A percentile compares a stretch with the other conserved stretches of the same genome.
Evolutionary conservation across 306 rosid genomes (phyloP).

Genomic region (Mucuna pruriens): DNA sequence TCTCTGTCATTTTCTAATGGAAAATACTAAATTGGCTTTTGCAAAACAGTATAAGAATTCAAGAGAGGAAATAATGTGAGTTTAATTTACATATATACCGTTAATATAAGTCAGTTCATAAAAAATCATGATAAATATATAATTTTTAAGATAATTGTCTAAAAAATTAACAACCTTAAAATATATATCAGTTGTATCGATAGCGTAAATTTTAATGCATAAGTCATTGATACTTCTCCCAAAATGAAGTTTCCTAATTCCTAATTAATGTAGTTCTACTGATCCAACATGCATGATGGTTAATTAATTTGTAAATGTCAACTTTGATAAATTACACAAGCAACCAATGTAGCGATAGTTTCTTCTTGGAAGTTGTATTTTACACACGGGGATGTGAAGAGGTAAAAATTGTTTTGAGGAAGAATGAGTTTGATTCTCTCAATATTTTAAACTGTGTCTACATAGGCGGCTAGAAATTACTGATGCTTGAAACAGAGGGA

Average conservation of each 20-base stretch:
- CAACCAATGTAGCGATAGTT: not conserved
- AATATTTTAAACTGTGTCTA: constrained; percentile 26
- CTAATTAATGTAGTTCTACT: not conserved
- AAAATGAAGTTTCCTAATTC: not conserved
- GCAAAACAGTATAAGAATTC: no score
- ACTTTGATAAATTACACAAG: not conserved
- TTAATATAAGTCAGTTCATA: no score
- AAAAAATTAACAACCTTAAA: no score
- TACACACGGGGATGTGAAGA: not conserved
- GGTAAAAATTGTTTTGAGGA: constrained; percentile 16
- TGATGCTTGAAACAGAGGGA: constrained; percentile 9
- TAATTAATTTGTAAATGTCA: not conserved
- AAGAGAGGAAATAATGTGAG: no score
- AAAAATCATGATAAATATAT: no score
- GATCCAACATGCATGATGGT: not conserved
- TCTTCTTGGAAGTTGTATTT: not conserved
- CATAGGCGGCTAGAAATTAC: constrained; percentile 47
- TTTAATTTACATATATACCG: no score
- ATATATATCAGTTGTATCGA: no score
- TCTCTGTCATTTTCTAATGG: not conserved
- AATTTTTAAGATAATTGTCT: no score
- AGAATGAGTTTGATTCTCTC: not conserved
- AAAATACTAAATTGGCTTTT: not conserved
- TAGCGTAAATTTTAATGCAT: no score
- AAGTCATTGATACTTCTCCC: no score